Conservation (phyloP, 2,329 filamentous ascomycete species). For the Ophiocordyceps camponoti-saundersi region DNA sequence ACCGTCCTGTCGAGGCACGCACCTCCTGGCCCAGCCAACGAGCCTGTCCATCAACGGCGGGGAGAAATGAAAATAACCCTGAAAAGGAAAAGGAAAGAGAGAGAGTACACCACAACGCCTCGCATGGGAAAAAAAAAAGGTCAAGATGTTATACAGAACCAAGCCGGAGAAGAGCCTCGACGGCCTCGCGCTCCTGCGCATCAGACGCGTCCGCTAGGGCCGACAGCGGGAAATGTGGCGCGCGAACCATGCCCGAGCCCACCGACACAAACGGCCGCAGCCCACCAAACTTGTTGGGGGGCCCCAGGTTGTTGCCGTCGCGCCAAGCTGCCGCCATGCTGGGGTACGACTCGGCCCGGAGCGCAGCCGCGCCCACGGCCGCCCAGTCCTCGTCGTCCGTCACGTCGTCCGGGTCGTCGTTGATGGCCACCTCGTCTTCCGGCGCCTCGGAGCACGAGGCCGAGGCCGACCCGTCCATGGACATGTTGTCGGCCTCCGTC, state of each 20-base stretch:
- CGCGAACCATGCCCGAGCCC: slow-evolving; percentile 33
- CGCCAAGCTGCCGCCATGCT: slow-evolving; percentile 38
- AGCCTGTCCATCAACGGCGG: slow-evolving; percentile 7
- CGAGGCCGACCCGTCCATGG: slow-evolving; percentile 51
- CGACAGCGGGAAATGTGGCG: slow-evolving; percentile 35
- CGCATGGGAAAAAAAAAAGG: slow-evolving; percentile 19
- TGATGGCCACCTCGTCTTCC: slow-evolving; percentile 47
- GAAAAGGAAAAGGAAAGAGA: slow-evolving; percentile 2
- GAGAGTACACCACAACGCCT: slow-evolving; percentile 27
- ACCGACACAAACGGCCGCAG: slow-evolving; percentile 31
- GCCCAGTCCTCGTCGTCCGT: slow-evolving; percentile 97
- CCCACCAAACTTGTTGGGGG: slow-evolving; percentile 26
- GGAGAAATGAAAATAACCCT: slow-evolving; percentile 1
- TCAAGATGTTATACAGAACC: slow-evolving; percentile 50
- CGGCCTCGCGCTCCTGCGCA: slow-evolving; percentile 63
- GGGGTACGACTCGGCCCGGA: slow-evolving; percentile 51
- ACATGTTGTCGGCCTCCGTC: slow-evolving; percentile 91
- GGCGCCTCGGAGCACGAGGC: slow-evolving; percentile 63
- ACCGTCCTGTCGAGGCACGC: slow-evolving; percentile 15
- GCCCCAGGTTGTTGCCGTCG: slow-evolving; percentile 20
- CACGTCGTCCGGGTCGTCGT: slow-evolving; percentile 65
- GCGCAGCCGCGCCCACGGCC: slow-evolving; percentile 67
- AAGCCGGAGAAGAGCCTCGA: slow-evolving; percentile 65
- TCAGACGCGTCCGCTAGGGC: slow-evolving; percentile 36
- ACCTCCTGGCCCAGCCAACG: slow-evolving; percentile 14